Percentiles rank a stretch among this genome's conserved stretches.
phyloP scores from a whole-genome alignment of 2,329 filamentous ascomycete genomes.

The Lachnellula subtilissima region DNA sequence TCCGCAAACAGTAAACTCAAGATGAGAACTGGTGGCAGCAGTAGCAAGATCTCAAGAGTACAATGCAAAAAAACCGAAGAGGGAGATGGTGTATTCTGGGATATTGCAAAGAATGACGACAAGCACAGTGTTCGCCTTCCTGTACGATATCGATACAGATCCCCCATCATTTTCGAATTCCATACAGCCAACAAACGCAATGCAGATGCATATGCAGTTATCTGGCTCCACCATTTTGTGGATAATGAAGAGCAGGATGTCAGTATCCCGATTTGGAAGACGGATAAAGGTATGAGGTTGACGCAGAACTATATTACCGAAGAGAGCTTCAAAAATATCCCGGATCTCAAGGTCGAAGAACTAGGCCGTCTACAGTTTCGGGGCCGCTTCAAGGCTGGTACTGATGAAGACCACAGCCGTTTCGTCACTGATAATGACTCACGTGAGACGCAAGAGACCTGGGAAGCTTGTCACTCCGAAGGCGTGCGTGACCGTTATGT shows the following conservation, averaged over 20 bases:
- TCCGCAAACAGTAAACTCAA: conserved; percentile 63
- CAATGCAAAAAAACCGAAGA: conserved; percentile 56
- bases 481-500: conserved; percentile 73
- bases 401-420: conserved; percentile 75
- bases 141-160: conserved; percentile 85
- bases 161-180: conserved; percentile 85
- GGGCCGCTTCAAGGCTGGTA: conserved; percentile 82
- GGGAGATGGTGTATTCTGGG: conserved; percentile 56
- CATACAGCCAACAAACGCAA: conserved; percentile 64
- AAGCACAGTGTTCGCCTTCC: conserved; percentile 64
- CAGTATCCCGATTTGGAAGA: conserved; percentile 88
- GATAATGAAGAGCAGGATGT: conserved; percentile 75
- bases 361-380: conserved; percentile 77
- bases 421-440: conserved; percentile 86
- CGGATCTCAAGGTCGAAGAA: conserved; percentile 72
- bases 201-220: conserved; percentile 67
- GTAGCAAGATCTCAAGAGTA: conserved; percentile 61
- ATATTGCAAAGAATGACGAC: conserved; percentile 45
- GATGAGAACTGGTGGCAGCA: conserved; percentile 80
- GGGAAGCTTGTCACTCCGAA: conserved; percentile 87
- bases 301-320: conserved; percentile 91
- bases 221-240: conserved; percentile 82
- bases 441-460: conserved; percentile 89
- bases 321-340: conserved; percentile 62
- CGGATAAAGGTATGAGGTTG: conserved; percentile 67